Conservation (phyloP, 352 stramenopile species). For the Phytophthora sansomeana region DNA sequence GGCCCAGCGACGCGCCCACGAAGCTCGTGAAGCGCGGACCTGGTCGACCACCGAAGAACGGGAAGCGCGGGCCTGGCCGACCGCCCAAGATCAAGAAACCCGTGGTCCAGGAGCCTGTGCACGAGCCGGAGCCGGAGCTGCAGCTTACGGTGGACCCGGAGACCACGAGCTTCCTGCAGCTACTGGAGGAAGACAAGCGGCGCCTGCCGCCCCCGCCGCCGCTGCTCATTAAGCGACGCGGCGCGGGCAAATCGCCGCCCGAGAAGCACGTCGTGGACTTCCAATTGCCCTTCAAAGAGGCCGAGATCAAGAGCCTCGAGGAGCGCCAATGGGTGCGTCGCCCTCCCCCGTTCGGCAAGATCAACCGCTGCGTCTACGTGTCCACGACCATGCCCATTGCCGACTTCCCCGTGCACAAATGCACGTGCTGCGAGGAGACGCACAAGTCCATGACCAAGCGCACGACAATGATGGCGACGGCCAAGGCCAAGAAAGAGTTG, state of each 20-base stretch:
- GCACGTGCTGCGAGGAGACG: constrained; percentile 69
- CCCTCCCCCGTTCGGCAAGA: constrained; percentile 69
- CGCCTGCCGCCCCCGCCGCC: constrained; percentile 21
- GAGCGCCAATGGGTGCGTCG: constrained; percentile 57
- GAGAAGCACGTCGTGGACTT: constrained; percentile 36
- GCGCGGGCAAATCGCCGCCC: not conserved
- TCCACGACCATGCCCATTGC: constrained; percentile 63
- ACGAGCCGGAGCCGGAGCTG: constrained; percentile 7
- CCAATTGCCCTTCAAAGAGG: constrained; percentile 48
- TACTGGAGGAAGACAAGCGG: constrained; percentile 36
- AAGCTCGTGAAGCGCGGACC: constrained; percentile 18
- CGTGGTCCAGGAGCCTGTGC: not conserved
- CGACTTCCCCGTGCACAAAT: constrained; percentile 76
- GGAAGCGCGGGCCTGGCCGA: too few species aligned
- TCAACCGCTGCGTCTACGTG: constrained; percentile 79
- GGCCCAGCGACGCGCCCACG: constrained; percentile 12
- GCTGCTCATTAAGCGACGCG: constrained; percentile 11
- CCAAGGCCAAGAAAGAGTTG: constrained; percentile 40
- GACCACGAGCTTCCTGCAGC: constrained; percentile 38
- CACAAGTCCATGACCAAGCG: constrained; percentile 60
- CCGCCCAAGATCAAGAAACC: constrained; percentile 27
- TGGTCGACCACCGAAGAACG: too few species aligned
- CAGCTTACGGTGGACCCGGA: constrained; percentile 23
- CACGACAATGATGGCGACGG: constrained; percentile 59
- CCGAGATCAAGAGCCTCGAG: constrained; percentile 46